Evolutionary conservation across 2,329 filamentous ascomycete species (phyloP).

Genomic region (Sporothrix globosa): DNA sequence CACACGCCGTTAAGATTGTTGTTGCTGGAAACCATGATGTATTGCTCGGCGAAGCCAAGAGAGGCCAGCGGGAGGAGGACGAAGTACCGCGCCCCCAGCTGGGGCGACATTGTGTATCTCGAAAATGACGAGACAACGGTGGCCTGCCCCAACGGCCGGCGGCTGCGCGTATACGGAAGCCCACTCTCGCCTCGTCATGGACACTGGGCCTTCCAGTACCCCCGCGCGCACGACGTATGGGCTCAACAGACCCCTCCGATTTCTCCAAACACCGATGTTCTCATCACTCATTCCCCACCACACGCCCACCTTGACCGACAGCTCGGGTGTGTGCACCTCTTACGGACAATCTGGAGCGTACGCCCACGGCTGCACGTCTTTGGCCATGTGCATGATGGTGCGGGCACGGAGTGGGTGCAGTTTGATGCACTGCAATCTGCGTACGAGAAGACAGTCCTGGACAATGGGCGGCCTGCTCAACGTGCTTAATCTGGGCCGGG

Average conservation of each 20-base stretch:
- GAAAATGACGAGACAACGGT: slow-evolving; percentile 40
- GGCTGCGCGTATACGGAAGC: slow-evolving; percentile 45
- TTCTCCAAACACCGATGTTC: slow-evolving; percentile 41
- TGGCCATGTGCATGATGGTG: slow-evolving; percentile 45
- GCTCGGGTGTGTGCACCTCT: slow-evolving; percentile 40
- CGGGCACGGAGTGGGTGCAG: slow-evolving; percentile 29
- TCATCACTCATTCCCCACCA: slow-evolving; percentile 45
- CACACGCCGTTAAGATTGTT: slow-evolving; percentile 50
- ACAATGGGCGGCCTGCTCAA: slow-evolving; percentile 27
- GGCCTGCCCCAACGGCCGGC: slow-evolving; percentile 40
- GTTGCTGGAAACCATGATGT: slow-evolving; percentile 49
- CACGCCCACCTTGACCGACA: slow-evolving; percentile 43
- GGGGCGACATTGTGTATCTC: slow-evolving; percentile 45
- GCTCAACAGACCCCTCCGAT: slow-evolving; percentile 30
- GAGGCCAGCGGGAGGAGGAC: neutral
- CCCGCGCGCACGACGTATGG: slow-evolving; percentile 41
- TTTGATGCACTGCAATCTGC: slow-evolving; percentile 32
- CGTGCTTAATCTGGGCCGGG: slow-evolving; percentile 1
- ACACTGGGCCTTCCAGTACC: slow-evolving; percentile 51
- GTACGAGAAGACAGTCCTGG: slow-evolving; percentile 30
- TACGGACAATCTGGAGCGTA: slow-evolving; percentile 42
- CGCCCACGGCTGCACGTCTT: slow-evolving; percentile 45
- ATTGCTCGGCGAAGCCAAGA: slow-evolving; percentile 27
- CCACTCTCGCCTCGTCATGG: slow-evolving; percentile 43
- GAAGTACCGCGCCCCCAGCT: slow-evolving; percentile 37